Conservation (phyloP, 139 green algal species). For the Chlamydomonas sphaeroides region DNA sequence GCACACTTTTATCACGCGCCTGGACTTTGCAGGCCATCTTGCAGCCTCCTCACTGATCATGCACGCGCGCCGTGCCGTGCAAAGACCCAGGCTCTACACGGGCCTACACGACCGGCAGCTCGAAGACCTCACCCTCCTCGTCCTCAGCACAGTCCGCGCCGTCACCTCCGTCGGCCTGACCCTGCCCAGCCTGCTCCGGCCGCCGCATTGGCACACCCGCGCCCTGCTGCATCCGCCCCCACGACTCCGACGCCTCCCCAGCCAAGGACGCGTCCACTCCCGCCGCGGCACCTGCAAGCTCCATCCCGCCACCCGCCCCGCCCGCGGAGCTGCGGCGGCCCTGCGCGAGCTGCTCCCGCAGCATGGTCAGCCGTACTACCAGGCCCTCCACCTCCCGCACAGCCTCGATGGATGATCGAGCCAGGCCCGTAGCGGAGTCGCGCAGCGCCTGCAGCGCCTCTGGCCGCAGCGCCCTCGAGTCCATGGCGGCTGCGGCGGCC, state of each 20-base stretch:
- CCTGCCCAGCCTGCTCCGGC: background rate
- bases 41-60: too few relatives aligned
- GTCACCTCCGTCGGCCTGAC: too few relatives aligned
- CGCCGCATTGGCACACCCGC: background rate
- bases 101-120: background rate
- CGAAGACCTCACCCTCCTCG: background rate
- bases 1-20: too few relatives aligned
- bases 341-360: slow-evolving; percentile 31
- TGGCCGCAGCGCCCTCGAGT: background rate
- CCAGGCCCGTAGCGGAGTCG: slow-evolving; percentile 7
- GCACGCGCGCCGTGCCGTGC: too few relatives aligned
- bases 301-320: background rate
- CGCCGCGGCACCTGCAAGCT: background rate
- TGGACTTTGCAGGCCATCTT: too few relatives aligned
- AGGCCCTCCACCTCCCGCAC: slow-evolving; percentile 37
- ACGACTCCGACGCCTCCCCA: background rate
- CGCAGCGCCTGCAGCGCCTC: slow-evolving; percentile 14
- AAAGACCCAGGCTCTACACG: too few relatives aligned
- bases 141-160: background rate
- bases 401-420: slow-evolving; percentile 6
- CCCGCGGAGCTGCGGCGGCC: background rate
- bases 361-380: slow-evolving; percentile 19
- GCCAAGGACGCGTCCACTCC: background rate
- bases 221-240: background rate
- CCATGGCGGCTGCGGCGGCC: too few relatives aligned